Evolutionary conservation across 73 alveolate species (phyloP).

Genomic region (Tetrahymena elliotti): DNA sequence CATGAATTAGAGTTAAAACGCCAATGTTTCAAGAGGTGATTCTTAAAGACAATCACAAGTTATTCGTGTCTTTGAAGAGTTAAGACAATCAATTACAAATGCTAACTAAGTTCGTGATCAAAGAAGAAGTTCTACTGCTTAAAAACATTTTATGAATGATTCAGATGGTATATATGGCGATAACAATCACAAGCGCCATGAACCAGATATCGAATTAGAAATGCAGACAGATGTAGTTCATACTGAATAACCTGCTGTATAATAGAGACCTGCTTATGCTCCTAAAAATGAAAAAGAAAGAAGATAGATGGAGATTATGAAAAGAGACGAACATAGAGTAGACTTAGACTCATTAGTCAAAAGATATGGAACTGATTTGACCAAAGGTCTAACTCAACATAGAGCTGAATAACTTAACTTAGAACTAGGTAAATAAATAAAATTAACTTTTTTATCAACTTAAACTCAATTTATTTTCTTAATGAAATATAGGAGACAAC

Average conservation of each 20-base stretch:
- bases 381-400: not conserved
- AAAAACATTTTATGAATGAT: not conserved
- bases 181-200: not conserved
- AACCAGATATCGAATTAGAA: not conserved
- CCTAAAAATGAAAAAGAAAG: not conserved
- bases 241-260: not conserved
- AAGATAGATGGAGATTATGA: conserved; percentile 32
- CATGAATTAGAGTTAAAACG: not conserved
- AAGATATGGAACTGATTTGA: not conserved
- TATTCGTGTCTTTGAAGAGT: not conserved
- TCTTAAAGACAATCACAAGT: not conserved
- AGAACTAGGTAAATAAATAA: not conserved
- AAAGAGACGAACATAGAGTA: conserved; percentile 48
- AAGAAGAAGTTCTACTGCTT: not conserved
- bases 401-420: not conserved
- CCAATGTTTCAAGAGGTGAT: not conserved
- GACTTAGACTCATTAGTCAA: conserved; percentile 12
- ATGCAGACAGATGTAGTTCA: not conserved
- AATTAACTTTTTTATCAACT: no score
- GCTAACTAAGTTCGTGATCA: not conserved
- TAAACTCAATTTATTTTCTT: no score
- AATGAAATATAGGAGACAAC: conserved; percentile 86
- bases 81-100: not conserved
- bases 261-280: not conserved
- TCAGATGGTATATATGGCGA: not conserved